Base-by-base conservation (phyloP, 768 basidiomycete genomes). In the Panaeolus papilionaceus region DNA sequence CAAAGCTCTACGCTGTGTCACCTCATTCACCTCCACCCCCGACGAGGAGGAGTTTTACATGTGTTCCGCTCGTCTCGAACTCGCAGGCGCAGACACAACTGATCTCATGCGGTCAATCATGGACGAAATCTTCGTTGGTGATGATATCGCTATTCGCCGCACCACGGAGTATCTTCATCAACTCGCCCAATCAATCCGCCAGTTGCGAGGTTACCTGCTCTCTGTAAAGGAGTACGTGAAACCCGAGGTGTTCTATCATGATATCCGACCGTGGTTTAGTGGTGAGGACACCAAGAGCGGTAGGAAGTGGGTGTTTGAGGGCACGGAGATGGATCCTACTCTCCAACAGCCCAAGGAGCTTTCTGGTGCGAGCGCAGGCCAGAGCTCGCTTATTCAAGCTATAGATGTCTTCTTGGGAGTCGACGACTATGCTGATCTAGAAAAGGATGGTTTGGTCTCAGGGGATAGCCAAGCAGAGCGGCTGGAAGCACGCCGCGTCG, bases 1-100 rank as follows among this genome's bases (percentile, higher is more conserved):
- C 2, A 79, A 88, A 68, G 89, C 95, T 75, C 83, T 96, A 47
- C 87, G 88, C 54, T 86, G 85, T 67, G 84, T 84, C 69, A 89
- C 89, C 0, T 81, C 88, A 58, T 98, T 98, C 80, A 96, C 97
- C 1, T 85, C 86, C 28, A 90, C 91, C 2, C 77, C 79, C 28
- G 94, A 96, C 73, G 97, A 99, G 75, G 86, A 91, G 68, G 93
- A 94, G 67, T 99, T 99, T 77, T 98, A 95, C 79, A 86, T 98
- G 62, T 87, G 90, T 44, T 96, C 95, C 0, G 89, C 95, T 2
- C 87, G 93, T 10, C 94, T 96, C 74, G 97, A 99, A 79, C 83
- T 98, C 26, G 88, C 90, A 37, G 96, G 96, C 10, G 95, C 95
- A 0, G 87, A 91, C 64, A 92, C 92, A 0, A 87, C 98, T 23